These are phyloP conservation scores for Suillus weaverae DNA, from an alignment of 768 basidiomycete genomes.

Conservation along the genomic window DNA sequence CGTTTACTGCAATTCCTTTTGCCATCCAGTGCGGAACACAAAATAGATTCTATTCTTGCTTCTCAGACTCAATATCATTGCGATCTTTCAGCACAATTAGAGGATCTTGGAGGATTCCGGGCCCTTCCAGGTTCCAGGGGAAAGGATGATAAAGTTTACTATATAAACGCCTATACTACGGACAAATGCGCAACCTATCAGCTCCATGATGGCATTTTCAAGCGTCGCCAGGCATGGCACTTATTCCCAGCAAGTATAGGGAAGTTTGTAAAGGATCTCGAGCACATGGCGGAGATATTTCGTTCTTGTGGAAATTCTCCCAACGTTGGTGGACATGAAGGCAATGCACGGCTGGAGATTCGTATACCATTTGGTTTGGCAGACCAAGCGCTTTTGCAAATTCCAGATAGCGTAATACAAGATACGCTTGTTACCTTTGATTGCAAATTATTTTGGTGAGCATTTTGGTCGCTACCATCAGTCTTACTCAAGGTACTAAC, in stretches of 20 bases:
- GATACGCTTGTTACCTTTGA: neutral
- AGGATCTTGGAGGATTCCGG: neutral
- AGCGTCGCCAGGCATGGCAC: neutral
- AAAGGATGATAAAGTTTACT: neutral
- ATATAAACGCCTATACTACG: neutral
- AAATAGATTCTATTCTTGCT: neutral
- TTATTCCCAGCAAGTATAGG: neutral
- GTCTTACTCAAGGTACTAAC: neutral
- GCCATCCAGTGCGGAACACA: neutral
- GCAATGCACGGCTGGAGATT: neutral
- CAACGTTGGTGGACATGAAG: neutral
- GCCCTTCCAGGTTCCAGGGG: neutral
- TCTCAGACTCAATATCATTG: neutral
- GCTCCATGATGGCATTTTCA: neutral
- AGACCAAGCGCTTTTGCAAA: neutral
- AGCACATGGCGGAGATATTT: neutral
- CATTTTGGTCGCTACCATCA: neutral
- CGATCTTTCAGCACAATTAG: neutral
- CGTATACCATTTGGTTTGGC: neutral
- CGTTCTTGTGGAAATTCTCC: neutral
- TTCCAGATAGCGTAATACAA: neutral
- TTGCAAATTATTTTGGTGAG: neutral
- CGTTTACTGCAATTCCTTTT: neutral
- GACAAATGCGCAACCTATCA: neutral
- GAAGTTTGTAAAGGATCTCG: neutral